Conservation (phyloP, 164 flowering plant species). For the Umbilicus rupestris region DNA sequence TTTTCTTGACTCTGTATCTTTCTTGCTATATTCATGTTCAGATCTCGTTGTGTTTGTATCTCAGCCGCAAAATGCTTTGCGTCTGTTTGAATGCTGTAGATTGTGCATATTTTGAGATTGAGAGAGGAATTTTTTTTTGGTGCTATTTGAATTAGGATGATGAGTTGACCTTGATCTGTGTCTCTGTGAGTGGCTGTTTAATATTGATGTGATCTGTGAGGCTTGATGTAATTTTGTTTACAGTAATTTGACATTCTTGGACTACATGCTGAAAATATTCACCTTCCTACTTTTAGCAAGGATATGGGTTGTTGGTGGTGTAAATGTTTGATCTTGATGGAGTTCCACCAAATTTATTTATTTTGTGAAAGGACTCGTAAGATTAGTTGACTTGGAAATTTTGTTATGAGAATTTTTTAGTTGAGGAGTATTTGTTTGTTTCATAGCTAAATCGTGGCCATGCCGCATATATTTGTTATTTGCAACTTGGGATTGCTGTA, state of each 20-base stretch:
- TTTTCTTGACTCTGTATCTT: neutral
- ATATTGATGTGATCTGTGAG: neutral
- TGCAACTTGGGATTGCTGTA: neutral
- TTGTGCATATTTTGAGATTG: too few relatives aligned
- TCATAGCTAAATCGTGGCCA: neutral
- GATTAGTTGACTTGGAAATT: neutral
- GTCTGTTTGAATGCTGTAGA: neutral
- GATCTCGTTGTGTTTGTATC: neutral
- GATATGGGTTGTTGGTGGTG: neutral
- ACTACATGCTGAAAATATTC: neutral
- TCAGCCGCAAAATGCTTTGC: neutral
- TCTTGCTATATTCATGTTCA: neutral
- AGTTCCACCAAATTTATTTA: neutral
- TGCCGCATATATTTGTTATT: neutral
- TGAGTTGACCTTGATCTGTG: neutral
- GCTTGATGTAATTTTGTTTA: neutral
- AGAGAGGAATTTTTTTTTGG: neutral
- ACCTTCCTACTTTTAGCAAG: neutral
- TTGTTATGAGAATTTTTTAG: neutral
- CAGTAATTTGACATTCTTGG: neutral
- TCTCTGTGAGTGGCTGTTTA: neutral
- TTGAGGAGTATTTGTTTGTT: neutral
- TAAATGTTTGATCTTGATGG: neutral
- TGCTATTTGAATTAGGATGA: neutral
- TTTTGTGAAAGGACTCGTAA: neutral